Evolutionary conservation across 805 yeast genomes (phyloP).

Genomic region (Komagataella pseudopastoris): DNA sequence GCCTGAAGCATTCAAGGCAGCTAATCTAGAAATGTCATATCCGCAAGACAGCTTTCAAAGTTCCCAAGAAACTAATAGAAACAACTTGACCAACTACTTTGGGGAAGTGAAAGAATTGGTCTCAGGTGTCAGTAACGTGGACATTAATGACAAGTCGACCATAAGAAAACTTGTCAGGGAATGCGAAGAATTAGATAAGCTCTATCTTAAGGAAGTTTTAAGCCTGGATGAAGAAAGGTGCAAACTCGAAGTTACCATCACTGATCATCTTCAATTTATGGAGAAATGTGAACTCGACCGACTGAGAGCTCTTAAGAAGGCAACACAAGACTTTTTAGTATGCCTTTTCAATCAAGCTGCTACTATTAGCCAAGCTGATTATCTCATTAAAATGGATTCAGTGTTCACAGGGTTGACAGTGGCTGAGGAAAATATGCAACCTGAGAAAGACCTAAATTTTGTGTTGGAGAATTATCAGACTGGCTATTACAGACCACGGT

Average conservation of each 20-base stretch:
- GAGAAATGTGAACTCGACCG: slow-evolving; percentile 77
- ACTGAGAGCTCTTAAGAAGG: slow-evolving; percentile 62
- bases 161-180: slow-evolving; percentile 40
- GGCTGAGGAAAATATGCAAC: slow-evolving; percentile 60
- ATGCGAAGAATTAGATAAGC: slow-evolving; percentile 40
- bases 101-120: slow-evolving; percentile 2
- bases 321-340: slow-evolving; percentile 57
- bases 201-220: slow-evolving; percentile 38
- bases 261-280: slow-evolving; percentile 65
- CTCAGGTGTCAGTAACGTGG: slow-evolving; percentile 2
- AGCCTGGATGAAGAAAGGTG: slow-evolving; percentile 57
- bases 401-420: slow-evolving; percentile 48
- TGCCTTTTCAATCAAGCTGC: slow-evolving; percentile 49
- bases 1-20: slow-evolving; percentile 46
- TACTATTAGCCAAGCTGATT: slow-evolving; percentile 9
- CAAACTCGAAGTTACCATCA: slow-evolving; percentile 56
- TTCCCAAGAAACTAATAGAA: neutral
- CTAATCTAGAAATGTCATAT: slow-evolving; percentile 13
- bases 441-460: slow-evolving; percentile 51
- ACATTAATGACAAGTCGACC: slow-evolving; percentile 30
- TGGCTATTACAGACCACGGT: slow-evolving; percentile 65
- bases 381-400: slow-evolving; percentile 24
- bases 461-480: slow-evolving; percentile 57
- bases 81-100: slow-evolving; percentile 1
- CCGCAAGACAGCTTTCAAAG: neutral